A percentile compares a stretch with the other conserved stretches of the same genome.
Conservation (phyloP, 1,284 basidiomycete species). For the Fomes fomentarius region DNA sequence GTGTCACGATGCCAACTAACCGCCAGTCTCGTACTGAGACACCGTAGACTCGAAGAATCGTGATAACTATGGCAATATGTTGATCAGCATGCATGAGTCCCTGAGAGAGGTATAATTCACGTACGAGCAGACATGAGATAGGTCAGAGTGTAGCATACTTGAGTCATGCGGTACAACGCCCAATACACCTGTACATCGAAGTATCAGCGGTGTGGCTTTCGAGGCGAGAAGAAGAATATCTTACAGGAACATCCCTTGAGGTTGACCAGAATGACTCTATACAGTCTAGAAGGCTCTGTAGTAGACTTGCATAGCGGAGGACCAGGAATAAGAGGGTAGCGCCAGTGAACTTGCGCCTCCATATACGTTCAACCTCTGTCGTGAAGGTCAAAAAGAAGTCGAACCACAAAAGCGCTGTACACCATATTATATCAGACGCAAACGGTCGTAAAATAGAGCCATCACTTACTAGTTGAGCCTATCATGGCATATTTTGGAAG, state of each 20-base stretch:
- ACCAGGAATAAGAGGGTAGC: slow-evolving; percentile 19
- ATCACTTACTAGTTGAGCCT: too few species aligned
- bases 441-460: too few species aligned
- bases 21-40: slow-evolving; percentile 18
- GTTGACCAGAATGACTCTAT: not conserved
- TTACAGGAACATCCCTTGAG: slow-evolving; percentile 3
- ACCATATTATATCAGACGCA: too few species aligned
- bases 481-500: too few species aligned
- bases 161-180: too few species aligned
- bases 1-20: not conserved
- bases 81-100: not conserved
- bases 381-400: slow-evolving; percentile 13
- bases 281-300: slow-evolving; percentile 4
- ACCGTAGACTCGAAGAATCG: slow-evolving; percentile 8
- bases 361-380: slow-evolving; percentile 15
- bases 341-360: slow-evolving; percentile 17
- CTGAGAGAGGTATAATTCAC: not conserved
- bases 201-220: too few species aligned
- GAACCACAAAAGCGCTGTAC: slow-evolving; percentile 10
- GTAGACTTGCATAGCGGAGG: slow-evolving; percentile 17
- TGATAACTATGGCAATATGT: slow-evolving; percentile 1
- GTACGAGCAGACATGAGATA: not conserved
- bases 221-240: not conserved
- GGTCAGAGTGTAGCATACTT: too few species aligned
- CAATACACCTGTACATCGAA: too few species aligned